These are phyloP conservation scores for Lactarius psammicola DNA, from an alignment of 768 basidiomycete species.

Conservation along the genomic window DNA sequence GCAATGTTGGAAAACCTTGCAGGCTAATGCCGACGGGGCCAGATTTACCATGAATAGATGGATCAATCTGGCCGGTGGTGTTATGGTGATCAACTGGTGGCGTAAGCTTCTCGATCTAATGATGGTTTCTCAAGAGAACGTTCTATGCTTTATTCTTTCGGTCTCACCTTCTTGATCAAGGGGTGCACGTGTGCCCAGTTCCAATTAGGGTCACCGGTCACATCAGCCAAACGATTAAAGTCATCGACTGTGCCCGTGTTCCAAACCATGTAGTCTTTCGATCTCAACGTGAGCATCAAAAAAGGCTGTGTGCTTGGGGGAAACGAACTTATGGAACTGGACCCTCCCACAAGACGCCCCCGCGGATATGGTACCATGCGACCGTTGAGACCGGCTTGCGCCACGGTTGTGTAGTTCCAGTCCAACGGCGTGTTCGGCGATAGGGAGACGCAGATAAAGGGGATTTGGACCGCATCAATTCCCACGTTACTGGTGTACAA, in stretches of 20 bases:
- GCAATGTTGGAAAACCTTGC: not conserved
- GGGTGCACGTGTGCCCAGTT: conserved; percentile 7
- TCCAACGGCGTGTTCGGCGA: conserved; percentile 27
- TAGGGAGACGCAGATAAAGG: conserved; percentile 25
- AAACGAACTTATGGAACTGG: conserved; percentile 31
- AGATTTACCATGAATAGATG: conserved; percentile 39
- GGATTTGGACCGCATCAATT: conserved; percentile 25
- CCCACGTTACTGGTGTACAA: conserved; percentile 23
- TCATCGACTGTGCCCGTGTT: conserved; percentile 29
- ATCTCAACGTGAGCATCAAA: conserved; percentile 13
- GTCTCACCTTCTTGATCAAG: conserved; percentile 14
- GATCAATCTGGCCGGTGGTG: conserved; percentile 40
- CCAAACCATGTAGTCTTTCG: conserved; percentile 28
- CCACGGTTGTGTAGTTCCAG: conserved; percentile 35
- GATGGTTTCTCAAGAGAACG: not conserved
- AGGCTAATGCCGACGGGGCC: conserved; percentile 36
- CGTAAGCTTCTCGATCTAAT: conserved; percentile 40
- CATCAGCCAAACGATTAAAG: conserved; percentile 24
- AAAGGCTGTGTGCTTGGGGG: conserved; percentile 14
- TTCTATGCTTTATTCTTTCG: not conserved
- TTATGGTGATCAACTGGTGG: conserved; percentile 42
- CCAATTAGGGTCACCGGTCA: conserved; percentile 27
- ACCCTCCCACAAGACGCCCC: conserved; percentile 33
- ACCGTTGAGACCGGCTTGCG: conserved; percentile 29
- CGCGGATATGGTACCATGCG: conserved; percentile 31